These are phyloP conservation scores for Hylodesmum podocarpum DNA, from an alignment of 306 rosid species.

Conservation along the genomic window DNA sequence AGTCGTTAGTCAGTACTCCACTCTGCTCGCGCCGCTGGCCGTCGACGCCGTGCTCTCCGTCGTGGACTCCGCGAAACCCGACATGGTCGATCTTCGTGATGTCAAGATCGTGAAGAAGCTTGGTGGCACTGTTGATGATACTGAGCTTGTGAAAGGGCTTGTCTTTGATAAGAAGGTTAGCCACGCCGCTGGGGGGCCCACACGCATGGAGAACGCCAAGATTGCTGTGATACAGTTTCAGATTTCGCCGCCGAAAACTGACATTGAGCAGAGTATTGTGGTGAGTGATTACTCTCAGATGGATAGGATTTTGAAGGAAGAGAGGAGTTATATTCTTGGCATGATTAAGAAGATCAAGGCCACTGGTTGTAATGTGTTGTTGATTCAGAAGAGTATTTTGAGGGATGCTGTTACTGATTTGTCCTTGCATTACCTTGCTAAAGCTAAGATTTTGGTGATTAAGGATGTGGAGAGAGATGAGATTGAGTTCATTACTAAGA, in stretches of 20 bases:
- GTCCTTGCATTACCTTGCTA: conserved; percentile 91
- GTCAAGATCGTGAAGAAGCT: conserved; percentile 93
- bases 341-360: conserved; percentile 96
- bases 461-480: conserved; percentile 98
- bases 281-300: conserved; percentile 91
- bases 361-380: conserved; percentile 82
- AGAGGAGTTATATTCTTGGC: conserved; percentile 85
- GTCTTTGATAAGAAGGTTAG: conserved; percentile 94
- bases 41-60: conserved; percentile 86
- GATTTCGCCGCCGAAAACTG: conserved; percentile 94
- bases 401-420: conserved; percentile 96
- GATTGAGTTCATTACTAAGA: conserved; percentile 94
- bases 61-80: conserved; percentile 63
- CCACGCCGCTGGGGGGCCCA: conserved; percentile 98
- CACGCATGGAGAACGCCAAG: conserved; percentile 87
- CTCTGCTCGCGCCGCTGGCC: conserved; percentile 87
- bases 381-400: conserved; percentile 94
- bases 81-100: conserved; percentile 83
- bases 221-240: conserved; percentile 97
- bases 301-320: conserved; percentile 97
- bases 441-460: conserved; percentile 91
- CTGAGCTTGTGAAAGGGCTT: conserved; percentile 72
- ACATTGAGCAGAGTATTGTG: conserved; percentile 93
- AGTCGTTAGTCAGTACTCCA: conserved; percentile 94
- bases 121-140: conserved; percentile 91